Percentiles rank a stretch among this genome's conserved stretches.
Evolutionary conservation across 768 basidiomycete genomes (phyloP).

Genomic region (Suillus americanus): DNA sequence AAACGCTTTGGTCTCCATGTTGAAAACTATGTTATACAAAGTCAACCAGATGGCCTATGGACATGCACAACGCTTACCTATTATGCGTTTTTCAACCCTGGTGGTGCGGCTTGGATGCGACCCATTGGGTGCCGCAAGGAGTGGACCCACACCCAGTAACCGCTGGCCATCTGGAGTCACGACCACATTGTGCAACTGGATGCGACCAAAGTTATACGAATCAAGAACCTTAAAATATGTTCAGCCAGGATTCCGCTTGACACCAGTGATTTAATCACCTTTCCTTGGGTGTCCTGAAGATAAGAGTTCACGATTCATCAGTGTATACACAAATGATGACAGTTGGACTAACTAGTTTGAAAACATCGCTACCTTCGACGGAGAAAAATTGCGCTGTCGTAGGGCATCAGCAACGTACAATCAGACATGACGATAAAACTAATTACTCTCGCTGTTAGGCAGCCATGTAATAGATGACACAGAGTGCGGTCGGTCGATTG

Average conservation of each 20-base stretch:
- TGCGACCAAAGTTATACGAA: constrained; percentile 42
- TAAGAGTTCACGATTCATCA: constrained; percentile 17
- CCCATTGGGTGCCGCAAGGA: constrained; percentile 41
- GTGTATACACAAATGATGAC: constrained; percentile 10
- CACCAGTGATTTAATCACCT: constrained; percentile 19
- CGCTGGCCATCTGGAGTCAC: constrained; percentile 47
- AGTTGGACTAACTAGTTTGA: constrained; percentile 39
- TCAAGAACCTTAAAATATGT: constrained; percentile 33
- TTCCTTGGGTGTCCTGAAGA: constrained; percentile 44
- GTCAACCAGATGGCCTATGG: constrained; percentile 4
- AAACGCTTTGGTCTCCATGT: constrained; percentile 40
- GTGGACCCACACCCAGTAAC: constrained; percentile 49
- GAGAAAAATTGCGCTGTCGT: constrained; percentile 46
- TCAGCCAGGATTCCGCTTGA: neutral
- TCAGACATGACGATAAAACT: neutral
- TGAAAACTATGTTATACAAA: constrained; percentile 39
- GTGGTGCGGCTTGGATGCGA: constrained; percentile 48
- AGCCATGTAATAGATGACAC: constrained; percentile 56
- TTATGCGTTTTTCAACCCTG: constrained; percentile 52
- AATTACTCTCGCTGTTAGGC: constrained; percentile 45
- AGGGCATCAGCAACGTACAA: constrained; percentile 14
- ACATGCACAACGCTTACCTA: constrained; percentile 35
- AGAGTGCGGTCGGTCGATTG: constrained; percentile 45
- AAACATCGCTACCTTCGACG: constrained; percentile 47
- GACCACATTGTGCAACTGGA: constrained; percentile 49